A percentile compares a stretch with the other conserved stretches of the same genome.
phyloP scores from a whole-genome alignment of 1,139 yeast genomes.

The Candida sp. region DNA sequence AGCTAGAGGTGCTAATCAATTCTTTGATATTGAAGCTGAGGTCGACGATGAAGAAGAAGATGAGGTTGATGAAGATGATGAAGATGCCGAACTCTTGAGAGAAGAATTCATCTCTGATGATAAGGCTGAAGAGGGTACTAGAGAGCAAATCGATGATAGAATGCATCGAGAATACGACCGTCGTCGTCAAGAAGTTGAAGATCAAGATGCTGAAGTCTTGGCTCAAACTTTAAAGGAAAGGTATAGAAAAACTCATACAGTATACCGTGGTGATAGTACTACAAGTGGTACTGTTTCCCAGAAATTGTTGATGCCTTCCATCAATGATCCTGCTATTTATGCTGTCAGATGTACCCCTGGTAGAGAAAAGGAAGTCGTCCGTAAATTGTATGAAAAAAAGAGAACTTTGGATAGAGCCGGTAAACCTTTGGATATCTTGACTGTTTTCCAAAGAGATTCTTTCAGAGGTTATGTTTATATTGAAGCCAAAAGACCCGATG shows the following conservation, averaged over 20 bases:
- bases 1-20: slow-evolving; percentile 78
- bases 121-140: slow-evolving; percentile 45
- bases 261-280: slow-evolving; percentile 80
- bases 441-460: slow-evolving; percentile 95
- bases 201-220: slow-evolving; percentile 91
- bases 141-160: slow-evolving; percentile 56
- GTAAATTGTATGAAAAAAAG: slow-evolving; percentile 79
- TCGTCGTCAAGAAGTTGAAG: slow-evolving; percentile 84
- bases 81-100: slow-evolving; percentile 82
- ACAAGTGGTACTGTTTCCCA: slow-evolving; percentile 85
- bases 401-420: slow-evolving; percentile 61
- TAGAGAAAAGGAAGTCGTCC: slow-evolving; percentile 86
- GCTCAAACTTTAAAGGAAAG: slow-evolving; percentile 93
- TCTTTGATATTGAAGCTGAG: slow-evolving; percentile 98
- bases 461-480: slow-evolving; percentile 89
- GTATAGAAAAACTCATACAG: slow-evolving; percentile 83
- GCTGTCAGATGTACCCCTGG: slow-evolving; percentile 94
- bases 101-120: slow-evolving; percentile 84
- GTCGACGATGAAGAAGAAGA: slow-evolving; percentile 99
- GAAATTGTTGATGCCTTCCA: slow-evolving; percentile 89
- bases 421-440: slow-evolving; percentile 67
- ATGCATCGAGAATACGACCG: slow-evolving; percentile 91
- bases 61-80: slow-evolving; percentile 80
- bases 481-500: slow-evolving; percentile 92
- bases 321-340: slow-evolving; percentile 95